Conservation (phyloP, 2,329 filamentous ascomycete species). For the Fusarium sp. region DNA sequence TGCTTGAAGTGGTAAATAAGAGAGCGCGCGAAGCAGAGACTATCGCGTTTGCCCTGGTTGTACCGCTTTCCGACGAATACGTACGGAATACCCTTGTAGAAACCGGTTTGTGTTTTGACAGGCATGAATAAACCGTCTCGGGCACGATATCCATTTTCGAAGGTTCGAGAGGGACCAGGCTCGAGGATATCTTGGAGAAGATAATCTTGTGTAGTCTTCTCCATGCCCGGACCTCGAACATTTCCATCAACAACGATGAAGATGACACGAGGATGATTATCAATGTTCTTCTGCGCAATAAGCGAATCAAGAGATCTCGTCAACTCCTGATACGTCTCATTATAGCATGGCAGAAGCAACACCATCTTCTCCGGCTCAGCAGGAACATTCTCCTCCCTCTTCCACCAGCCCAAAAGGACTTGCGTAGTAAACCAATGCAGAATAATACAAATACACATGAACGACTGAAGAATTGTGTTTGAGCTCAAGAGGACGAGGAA, state of each 20-base stretch:
- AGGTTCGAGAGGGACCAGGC: conserved; percentile 45
- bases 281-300: conserved; percentile 55
- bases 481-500: conserved; percentile 58
- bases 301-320: conserved; percentile 57
- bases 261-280: conserved; percentile 53
- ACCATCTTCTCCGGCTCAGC: conserved; percentile 56
- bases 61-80: conserved; percentile 59
- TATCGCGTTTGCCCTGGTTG: conserved; percentile 62
- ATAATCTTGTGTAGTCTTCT: conserved; percentile 59
- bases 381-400: conserved; percentile 47
- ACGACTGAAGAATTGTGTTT: conserved; percentile 54
- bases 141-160: conserved; percentile 57
- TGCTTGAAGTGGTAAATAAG: conserved; percentile 60
- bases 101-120: conserved; percentile 54
- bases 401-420: conserved; percentile 44
- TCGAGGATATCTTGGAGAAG: conserved; percentile 58
- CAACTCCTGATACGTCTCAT: conserved; percentile 57
- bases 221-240: conserved; percentile 57
- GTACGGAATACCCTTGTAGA: conserved; percentile 57
- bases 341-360: conserved; percentile 60
- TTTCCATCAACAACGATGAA: conserved; percentile 61
- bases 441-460: conserved; percentile 54
- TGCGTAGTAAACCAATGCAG: conserved; percentile 45
- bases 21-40: conserved; percentile 59
- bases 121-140: conserved; percentile 59